Evolutionary conservation across 2,329 filamentous ascomycete genomes (phyloP).

Genomic region (Catunica adiposa): DNA sequence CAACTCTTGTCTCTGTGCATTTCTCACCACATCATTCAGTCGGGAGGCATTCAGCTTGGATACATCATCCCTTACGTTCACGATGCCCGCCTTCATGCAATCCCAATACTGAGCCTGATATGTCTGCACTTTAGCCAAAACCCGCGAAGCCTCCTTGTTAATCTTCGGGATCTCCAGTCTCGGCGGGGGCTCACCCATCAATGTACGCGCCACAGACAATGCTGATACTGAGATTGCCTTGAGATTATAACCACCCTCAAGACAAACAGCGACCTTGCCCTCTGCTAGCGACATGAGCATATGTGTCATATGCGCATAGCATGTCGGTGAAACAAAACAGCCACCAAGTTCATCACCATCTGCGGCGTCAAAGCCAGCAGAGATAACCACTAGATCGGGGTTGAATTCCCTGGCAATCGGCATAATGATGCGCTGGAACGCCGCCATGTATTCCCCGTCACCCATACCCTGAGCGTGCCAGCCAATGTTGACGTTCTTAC

Average conservation of each 20-base stretch:
- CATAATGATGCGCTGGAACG: constrained; percentile 93
- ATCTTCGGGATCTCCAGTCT: constrained; percentile 39
- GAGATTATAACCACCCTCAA: constrained; percentile 94
- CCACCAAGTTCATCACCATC: constrained; percentile 84
- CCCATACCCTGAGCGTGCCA: constrained; percentile 68
- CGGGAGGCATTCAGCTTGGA: constrained; percentile 39
- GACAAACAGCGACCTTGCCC: constrained; percentile 78
- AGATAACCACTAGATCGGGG: constrained; percentile 87
- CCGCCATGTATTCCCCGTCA: constrained; percentile 90
- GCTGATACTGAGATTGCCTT: constrained; percentile 84
- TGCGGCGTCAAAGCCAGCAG: constrained; percentile 89
- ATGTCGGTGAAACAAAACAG: constrained; percentile 77
- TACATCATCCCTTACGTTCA: constrained; percentile 37
- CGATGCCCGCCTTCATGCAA: constrained; percentile 58
- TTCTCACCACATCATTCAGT: constrained; percentile 64
- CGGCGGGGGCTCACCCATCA: constrained; percentile 86
- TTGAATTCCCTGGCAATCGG: constrained; percentile 87
- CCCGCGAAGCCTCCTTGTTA: constrained; percentile 38
- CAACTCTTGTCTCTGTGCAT: constrained; percentile 56
- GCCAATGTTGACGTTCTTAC: constrained; percentile 50
- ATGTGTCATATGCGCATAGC: constrained; percentile 97
- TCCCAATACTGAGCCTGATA: constrained; percentile 64
- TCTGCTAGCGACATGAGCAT: constrained; percentile 93
- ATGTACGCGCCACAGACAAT: constrained; percentile 72
- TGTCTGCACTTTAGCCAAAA: constrained; percentile 42